Evolutionary conservation across 2,329 filamentous ascomycete genomes (phyloP), one percentile per base, ranked within the genome.

Genomic region (Leptographium radiaticola): DNA sequence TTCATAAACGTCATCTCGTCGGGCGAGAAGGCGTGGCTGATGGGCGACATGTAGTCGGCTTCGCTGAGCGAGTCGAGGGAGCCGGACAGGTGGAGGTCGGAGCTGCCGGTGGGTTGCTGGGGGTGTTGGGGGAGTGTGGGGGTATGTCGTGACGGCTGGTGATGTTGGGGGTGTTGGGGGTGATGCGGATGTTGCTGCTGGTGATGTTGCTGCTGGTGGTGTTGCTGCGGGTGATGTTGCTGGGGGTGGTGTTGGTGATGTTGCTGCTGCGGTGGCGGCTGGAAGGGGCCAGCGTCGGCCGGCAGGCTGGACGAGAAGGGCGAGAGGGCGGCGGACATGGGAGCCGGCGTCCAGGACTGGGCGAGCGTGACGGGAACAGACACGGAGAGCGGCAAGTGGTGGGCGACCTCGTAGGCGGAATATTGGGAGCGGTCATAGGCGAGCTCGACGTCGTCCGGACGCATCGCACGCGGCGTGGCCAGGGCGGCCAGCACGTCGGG

Each of bases 1-100:
- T 76, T 71, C 54, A 79, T 68, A 60, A 75, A 81, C 3, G 74
- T 70, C 30, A 79, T 67, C 20, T 83, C 79, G 33, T 83, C 79
- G 58, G 76, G 63, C 2, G 68, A 68, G 57, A 74, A 76, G 2
- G 73, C 69, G 52, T 80, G 79, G 64, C 72, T 75, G 59, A 83
- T 71, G 10, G 77, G 67, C 57, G 74, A 74, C 70, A 81, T 58
- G 67, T 83, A 83, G 61, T 83, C 79, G 55, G 77, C 74, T 31
- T 83, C 80, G 62, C 77, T 81, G 53, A 83, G 71, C 2, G 79
- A 76, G 59, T 82, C 79, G 54, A 80, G 70, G 0, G 77, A 77
- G 0, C 75, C 73, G 1, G 76, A 76, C 34, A 80, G 68, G 47
- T 72, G 69, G 34, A 77, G 75, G 6, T 59, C 58, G 0, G 51